Evolutionary conservation across 768 basidiomycete species (phyloP).

Genomic region (Austroboletus eburneus): DNA sequence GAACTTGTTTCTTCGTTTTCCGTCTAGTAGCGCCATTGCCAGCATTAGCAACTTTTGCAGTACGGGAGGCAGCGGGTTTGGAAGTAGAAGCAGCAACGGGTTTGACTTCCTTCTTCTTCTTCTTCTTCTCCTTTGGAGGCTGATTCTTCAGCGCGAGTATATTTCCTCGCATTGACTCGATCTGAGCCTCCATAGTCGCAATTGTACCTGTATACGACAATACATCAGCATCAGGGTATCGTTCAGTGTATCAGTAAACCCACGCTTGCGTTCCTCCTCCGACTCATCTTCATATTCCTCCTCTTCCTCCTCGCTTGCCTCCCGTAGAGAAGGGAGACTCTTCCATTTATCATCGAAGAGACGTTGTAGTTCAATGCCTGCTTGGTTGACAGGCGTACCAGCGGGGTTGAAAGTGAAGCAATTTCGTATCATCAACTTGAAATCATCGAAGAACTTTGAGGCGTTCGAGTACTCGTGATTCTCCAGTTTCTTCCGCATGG

Average conservation of each 20-base stretch:
- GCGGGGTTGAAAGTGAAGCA: slow-evolving; percentile 90
- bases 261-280: slow-evolving; percentile 69
- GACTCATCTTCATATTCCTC: slow-evolving; percentile 60
- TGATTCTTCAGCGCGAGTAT: slow-evolving; percentile 58
- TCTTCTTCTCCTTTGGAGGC: slow-evolving; percentile 62
- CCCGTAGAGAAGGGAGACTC: slow-evolving; percentile 58
- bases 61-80: slow-evolving; percentile 49
- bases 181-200: slow-evolving; percentile 74
- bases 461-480: slow-evolving; percentile 71
- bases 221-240: slow-evolving; percentile 7
- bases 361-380: slow-evolving; percentile 79
- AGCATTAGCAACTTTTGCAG: slow-evolving; percentile 38
- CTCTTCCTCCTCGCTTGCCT: slow-evolving; percentile 55
- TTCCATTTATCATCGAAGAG: slow-evolving; percentile 94
- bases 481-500: slow-evolving; percentile 84
- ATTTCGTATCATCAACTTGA: slow-evolving; percentile 93
- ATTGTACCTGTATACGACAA: slow-evolving; percentile 54
- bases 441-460: slow-evolving; percentile 81
- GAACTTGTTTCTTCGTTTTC: slow-evolving; percentile 59
- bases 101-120: slow-evolving; percentile 63
- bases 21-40: slow-evolving; percentile 47
- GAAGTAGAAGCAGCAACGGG: slow-evolving; percentile 59
- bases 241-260: slow-evolving; percentile 20
- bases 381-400: slow-evolving; percentile 80
- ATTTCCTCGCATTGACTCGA: slow-evolving; percentile 70